Conservation (phyloP, 129 eudicot species). For the Arctium lappa region DNA sequence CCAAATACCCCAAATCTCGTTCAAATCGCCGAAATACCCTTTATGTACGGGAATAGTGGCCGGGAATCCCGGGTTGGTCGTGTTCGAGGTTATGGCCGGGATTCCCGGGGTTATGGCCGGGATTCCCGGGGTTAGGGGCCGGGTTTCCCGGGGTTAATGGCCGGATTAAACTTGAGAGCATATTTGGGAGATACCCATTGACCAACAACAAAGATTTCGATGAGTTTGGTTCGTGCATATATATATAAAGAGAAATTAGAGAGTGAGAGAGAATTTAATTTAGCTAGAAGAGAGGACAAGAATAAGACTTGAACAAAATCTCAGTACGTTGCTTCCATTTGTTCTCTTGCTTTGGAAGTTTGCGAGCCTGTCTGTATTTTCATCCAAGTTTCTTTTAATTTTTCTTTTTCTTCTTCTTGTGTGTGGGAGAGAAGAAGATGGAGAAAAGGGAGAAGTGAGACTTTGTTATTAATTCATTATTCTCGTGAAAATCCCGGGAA, state of each 20-base stretch:
- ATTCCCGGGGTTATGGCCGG: too few species aligned
- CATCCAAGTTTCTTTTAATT: too few species aligned
- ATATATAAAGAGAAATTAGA: neutral
- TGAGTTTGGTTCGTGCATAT: neutral
- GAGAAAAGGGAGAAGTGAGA: neutral
- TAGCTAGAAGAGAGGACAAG: neutral
- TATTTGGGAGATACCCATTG: constrained; percentile 27
- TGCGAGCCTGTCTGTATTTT: constrained; percentile 18
- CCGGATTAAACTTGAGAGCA: neutral
- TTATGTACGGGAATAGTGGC: too few species aligned
- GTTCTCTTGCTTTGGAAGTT: constrained; percentile 58
- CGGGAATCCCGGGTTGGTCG: too few species aligned
- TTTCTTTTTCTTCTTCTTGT: neutral
- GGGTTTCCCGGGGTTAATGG: too few species aligned
- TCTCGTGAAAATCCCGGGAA: neutral
- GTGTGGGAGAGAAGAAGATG: neutral
- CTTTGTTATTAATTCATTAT: neutral
- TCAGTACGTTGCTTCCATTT: constrained; percentile 38
- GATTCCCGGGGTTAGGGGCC: too few species aligned
- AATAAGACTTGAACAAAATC: constrained; percentile 27
- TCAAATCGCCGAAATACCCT: too few species aligned
- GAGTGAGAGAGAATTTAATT: too few species aligned
- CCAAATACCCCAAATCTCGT: too few species aligned
- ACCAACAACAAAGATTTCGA: constrained; percentile 4
- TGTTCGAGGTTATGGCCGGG: too few species aligned